Percentiles rank a stretch among this genome's conserved stretches.
phyloP scores from a whole-genome alignment of 1,284 basidiomycete species.

The Cryptococcus floricola region DNA sequence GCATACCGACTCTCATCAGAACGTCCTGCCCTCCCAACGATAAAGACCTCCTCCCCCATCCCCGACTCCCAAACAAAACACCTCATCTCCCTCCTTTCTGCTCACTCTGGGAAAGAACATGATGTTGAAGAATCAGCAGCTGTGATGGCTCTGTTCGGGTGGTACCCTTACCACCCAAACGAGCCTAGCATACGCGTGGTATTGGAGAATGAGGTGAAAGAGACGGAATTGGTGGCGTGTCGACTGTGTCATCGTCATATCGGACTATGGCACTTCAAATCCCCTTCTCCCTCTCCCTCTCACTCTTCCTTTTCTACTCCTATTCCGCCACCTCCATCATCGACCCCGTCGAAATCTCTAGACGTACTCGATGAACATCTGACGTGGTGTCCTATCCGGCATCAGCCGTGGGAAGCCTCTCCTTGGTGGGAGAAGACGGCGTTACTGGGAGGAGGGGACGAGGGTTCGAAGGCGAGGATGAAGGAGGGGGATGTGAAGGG shows the following conservation, averaged over 20 bases:
- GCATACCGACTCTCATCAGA: conserved; percentile 19
- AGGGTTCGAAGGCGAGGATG: conserved; percentile 1
- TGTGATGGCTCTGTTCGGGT: conserved; percentile 33
- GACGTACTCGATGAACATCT: conserved; percentile 32
- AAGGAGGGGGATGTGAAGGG: conserved; percentile 3
- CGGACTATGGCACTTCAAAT: conserved; percentile 33
- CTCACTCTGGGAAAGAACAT: neutral
- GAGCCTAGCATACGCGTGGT: conserved; percentile 2
- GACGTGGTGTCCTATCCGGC: conserved; percentile 37
- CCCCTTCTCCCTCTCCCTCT: neutral
- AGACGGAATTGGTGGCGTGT: conserved; percentile 37
- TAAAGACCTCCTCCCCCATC: neutral
- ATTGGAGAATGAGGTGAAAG: neutral
- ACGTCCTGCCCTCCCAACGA: conserved; percentile 4
- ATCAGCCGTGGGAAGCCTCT: conserved; percentile 24
- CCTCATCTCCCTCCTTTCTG: neutral
- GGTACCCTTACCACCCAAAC: conserved; percentile 38
- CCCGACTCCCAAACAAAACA: neutral
- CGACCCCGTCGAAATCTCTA: conserved; percentile 7
- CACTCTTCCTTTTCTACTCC: neutral
- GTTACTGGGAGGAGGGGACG: conserved; percentile 6
- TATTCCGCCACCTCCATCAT: too few relatives aligned
- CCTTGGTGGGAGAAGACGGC: conserved; percentile 1
- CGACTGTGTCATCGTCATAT: conserved; percentile 34
- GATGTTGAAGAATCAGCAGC: conserved; percentile 13